Conservation (phyloP, 106 monocot genomes). For the Hemerocallis citrina region DNA sequence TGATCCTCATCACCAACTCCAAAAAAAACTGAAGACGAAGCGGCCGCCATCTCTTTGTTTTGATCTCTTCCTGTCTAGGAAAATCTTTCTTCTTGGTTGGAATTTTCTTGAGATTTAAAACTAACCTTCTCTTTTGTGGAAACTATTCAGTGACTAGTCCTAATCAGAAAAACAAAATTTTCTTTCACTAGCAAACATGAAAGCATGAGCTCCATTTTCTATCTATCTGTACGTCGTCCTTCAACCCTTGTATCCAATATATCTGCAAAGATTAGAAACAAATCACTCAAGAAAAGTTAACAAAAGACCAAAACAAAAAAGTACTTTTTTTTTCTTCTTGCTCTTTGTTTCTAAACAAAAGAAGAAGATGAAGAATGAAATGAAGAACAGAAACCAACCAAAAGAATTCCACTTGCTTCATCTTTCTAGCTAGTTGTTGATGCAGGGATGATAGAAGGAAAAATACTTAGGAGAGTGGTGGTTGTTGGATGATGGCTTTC, state of each 20-base stretch:
- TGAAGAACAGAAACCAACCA: neutral
- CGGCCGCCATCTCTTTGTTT: neutral
- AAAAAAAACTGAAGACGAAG: neutral
- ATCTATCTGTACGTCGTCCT: neutral
- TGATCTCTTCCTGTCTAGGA: neutral
- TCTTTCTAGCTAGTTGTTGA: neutral
- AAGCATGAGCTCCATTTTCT: neutral
- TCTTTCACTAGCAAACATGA: constrained; percentile 10
- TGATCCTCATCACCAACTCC: neutral
- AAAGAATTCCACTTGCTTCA: neutral
- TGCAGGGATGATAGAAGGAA: no score
- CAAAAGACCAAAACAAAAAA: neutral
- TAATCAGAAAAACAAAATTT: constrained; percentile 2
- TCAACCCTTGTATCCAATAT: neutral
- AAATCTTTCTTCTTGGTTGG: neutral
- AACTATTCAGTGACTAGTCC: constrained; percentile 9
- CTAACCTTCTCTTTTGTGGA: constrained; percentile 1
- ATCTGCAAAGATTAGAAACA: neutral
- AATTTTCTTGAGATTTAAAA: no score
- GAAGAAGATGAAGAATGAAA: neutral
- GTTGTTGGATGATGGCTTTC: constrained; percentile 12
- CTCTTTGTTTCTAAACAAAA: neutral
- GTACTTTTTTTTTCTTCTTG: neutral
- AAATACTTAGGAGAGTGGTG: neutral
- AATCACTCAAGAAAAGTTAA: constrained; percentile 5